Percentiles rank a stretch among this genome's conserved stretches.
Evolutionary conservation across 805 yeast species (phyloP).

Genomic region (Cyberlindnera japonica): DNA sequence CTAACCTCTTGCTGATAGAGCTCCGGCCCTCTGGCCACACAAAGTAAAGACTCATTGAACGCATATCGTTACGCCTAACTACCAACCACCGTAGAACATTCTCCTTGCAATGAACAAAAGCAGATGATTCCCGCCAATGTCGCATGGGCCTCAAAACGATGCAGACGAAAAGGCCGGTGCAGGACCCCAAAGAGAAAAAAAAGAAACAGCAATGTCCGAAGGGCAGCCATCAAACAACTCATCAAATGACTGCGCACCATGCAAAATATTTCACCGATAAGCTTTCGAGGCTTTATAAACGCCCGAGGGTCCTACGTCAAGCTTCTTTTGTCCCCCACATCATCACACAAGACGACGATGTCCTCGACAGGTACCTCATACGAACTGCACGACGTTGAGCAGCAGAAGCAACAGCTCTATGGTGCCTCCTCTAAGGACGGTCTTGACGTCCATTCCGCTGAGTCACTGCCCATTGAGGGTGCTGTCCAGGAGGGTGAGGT

Average conservation of each 20-base stretch:
- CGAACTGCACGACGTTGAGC: conserved; percentile 13
- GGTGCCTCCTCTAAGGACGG: background rate
- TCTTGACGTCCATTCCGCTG: conserved; percentile 1
- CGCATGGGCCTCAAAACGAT: background rate
- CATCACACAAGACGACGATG: conserved; percentile 3
- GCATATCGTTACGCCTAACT: no score
- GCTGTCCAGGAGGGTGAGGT: conserved; percentile 40
- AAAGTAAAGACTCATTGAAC: no score
- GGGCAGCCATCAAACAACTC: background rate
- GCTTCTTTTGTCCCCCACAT: background rate
- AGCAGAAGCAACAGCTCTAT: no score
- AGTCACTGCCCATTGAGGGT: conserved; percentile 16
- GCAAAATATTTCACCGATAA: conserved; percentile 5
- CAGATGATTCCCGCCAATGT: no score
- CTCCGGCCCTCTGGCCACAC: no score
- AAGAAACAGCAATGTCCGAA: background rate
- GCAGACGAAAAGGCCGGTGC: conserved; percentile 1
- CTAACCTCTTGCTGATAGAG: no score
- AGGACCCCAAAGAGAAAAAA: background rate
- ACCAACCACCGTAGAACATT: no score
- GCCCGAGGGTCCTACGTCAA: background rate
- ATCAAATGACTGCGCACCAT: background rate
- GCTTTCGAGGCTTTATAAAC: conserved; percentile 6
- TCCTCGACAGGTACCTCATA: conserved; percentile 5
- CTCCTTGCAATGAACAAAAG: no score